Conservation (phyloP, 179 eudicot genomes). For the Beta macrorhiza region DNA sequence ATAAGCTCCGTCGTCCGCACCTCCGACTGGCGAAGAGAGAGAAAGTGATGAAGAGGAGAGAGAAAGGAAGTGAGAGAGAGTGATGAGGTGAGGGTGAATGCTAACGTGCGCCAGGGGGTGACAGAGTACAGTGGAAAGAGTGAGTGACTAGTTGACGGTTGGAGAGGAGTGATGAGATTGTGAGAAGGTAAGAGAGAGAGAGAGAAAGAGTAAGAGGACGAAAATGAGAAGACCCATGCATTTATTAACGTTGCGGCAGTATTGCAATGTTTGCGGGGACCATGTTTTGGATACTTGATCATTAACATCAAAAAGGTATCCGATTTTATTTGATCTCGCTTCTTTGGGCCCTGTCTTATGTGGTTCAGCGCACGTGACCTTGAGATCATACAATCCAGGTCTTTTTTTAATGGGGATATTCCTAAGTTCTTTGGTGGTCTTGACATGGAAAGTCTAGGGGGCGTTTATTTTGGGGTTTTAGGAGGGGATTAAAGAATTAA, state of each 20-base stretch:
- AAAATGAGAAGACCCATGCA: neutral
- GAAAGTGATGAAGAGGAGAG: too few species aligned
- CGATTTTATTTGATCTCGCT: neutral
- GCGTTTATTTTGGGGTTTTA: too few species aligned
- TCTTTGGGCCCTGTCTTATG: too few species aligned
- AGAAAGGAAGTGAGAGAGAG: too few species aligned
- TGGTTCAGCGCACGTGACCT: too few species aligned
- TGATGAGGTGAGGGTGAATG: neutral
- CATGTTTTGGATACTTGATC: conserved; percentile 4
- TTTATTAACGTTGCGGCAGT: conserved; percentile 14
- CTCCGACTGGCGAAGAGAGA: too few species aligned
- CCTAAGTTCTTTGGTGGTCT: too few species aligned
- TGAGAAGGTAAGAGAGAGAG: neutral
- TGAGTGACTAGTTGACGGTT: neutral
- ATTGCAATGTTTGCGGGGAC: conserved; percentile 16
- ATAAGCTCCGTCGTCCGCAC: too few species aligned
- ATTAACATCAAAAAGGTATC: neutral
- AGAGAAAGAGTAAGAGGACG: neutral
- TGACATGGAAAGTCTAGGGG: too few species aligned
- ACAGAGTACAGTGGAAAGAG: neutral
- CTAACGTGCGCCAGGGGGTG: neutral
- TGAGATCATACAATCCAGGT: too few species aligned
- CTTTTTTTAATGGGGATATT: too few species aligned
- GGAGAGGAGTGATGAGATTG: neutral
- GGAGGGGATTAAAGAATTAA: too few species aligned